These are phyloP conservation scores for Neonectria faginata DNA, from an alignment of 2,329 filamentous ascomycete genomes.

Conservation along the genomic window DNA sequence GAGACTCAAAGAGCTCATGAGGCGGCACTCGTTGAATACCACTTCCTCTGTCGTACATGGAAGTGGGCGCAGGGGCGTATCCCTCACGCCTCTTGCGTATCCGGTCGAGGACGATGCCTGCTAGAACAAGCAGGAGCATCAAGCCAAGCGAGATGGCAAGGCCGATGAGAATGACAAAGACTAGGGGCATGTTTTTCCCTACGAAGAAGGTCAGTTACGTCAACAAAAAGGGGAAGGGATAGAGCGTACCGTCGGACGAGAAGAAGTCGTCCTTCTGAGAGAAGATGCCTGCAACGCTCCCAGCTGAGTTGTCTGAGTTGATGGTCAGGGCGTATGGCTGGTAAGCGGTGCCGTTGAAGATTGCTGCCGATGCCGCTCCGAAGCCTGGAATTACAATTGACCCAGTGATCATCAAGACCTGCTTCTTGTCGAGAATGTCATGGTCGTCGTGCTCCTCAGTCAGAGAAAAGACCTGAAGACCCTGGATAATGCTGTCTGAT, in stretches of 20 bases:
- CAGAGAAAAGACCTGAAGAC: constrained; percentile 83
- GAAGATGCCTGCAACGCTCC: constrained; percentile 85
- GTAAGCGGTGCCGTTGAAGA: constrained; percentile 86
- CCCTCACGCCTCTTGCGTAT: constrained; percentile 82
- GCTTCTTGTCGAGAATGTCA: constrained; percentile 71
- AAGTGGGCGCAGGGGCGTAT: constrained; percentile 81
- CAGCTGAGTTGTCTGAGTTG: constrained; percentile 71
- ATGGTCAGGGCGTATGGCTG: constrained; percentile 85
- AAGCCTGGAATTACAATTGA: constrained; percentile 79
- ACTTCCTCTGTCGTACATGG: constrained; percentile 69
- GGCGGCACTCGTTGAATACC: constrained; percentile 72
- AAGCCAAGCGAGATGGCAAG: constrained; percentile 82
- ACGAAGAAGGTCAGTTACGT: constrained; percentile 28
- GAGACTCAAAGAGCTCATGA: constrained; percentile 67
- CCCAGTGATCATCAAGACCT: constrained; percentile 87
- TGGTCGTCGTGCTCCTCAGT: constrained; percentile 74
- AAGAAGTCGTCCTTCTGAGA: constrained; percentile 86
- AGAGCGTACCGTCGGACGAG: constrained; percentile 67
- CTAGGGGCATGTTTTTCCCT: constrained; percentile 73
- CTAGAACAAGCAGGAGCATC: constrained; percentile 81
- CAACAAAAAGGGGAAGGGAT: neutral
- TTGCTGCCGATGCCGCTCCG: constrained; percentile 84
- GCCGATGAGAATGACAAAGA: constrained; percentile 83
- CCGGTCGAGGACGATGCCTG: constrained; percentile 80
- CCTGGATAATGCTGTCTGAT: constrained; percentile 75